These are phyloP conservation scores for Aspergillus panamensis DNA, from an alignment of 495 filamentous ascomycete genomes.

Conservation along the genomic window DNA sequence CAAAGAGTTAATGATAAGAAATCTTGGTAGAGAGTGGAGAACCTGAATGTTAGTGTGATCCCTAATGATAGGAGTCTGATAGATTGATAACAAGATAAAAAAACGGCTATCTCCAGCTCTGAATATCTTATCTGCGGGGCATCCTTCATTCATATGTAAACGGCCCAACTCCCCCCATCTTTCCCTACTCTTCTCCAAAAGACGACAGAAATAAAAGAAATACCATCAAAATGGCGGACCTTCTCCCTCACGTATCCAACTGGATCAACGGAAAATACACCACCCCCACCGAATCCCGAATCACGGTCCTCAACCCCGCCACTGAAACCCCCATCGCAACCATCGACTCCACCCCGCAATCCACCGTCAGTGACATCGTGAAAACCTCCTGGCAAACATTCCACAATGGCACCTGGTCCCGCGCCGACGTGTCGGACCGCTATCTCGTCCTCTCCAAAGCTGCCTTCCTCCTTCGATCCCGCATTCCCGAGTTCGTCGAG, in stretches of 20 bases:
- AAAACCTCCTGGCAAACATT: conserved; percentile 46
- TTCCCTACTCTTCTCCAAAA: neutral
- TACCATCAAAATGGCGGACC: conserved; percentile 8
- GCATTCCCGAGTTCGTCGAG: conserved; percentile 48
- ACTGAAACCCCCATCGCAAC: conserved; percentile 29
- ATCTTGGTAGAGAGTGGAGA: no score
- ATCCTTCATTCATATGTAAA: neutral
- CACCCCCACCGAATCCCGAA: conserved; percentile 5
- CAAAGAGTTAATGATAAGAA: no score
- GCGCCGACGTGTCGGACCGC: conserved; percentile 48
- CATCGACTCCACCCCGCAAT: conserved; percentile 48
- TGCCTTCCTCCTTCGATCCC: conserved; percentile 46
- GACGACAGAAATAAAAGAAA: neutral
- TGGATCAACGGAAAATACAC: conserved; percentile 30
- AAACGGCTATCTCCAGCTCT: neutral
- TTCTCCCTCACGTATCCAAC: conserved; percentile 25
- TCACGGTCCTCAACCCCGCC: conserved; percentile 27
- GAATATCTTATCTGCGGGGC: conserved; percentile 1
- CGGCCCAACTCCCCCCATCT: neutral
- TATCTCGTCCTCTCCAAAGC: conserved; percentile 56
- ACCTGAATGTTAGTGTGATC: no score
- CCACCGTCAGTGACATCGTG: conserved; percentile 47
- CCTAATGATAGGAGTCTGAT: no score
- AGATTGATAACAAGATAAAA: conserved; percentile 1
- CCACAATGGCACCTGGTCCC: conserved; percentile 56